A percentile compares a stretch with the other conserved stretches of the same genome.
These are phyloP conservation scores for Chytridium lagenaria DNA, from an alignment of 371 early-diverging fungal species.

Conservation along the genomic window DNA sequence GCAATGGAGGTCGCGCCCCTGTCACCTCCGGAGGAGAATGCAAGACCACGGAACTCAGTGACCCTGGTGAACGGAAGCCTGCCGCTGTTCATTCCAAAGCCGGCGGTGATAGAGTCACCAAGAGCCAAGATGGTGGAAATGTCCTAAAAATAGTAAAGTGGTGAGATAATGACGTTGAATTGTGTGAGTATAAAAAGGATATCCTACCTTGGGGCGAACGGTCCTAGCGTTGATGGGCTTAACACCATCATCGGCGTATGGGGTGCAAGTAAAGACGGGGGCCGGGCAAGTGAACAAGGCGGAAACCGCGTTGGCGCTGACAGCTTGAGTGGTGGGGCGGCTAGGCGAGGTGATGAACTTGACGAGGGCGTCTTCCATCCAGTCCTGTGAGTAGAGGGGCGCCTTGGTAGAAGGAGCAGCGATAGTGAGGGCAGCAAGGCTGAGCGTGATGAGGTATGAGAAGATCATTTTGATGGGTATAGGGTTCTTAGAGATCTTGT, in stretches of 20 bases:
- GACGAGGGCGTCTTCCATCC: constrained; percentile 2
- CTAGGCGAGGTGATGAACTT: neutral
- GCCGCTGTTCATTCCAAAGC: constrained; percentile 59
- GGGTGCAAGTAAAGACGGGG: neutral
- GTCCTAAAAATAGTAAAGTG: too few relatives aligned
- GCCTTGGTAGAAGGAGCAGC: neutral
- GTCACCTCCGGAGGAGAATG: constrained; percentile 66
- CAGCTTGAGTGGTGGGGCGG: neutral
- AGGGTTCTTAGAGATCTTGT: neutral
- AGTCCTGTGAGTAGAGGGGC: neutral
- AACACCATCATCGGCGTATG: constrained; percentile 10
- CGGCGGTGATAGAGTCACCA: constrained; percentile 73
- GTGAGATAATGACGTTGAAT: too few relatives aligned
- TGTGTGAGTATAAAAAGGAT: too few relatives aligned
- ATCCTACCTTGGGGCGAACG: neutral
- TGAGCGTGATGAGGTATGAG: constrained; percentile 14
- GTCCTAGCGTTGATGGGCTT: neutral
- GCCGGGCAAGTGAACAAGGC: neutral
- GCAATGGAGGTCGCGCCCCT: constrained; percentile 62
- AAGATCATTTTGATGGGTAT: constrained; percentile 30
- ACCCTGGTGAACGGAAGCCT: constrained; percentile 64
- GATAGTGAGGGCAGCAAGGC: neutral
- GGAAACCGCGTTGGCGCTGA: neutral
- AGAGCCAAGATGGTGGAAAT: constrained; percentile 61
- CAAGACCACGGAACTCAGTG: constrained; percentile 68